Evolutionary conservation across 2,329 filamentous ascomycete species (phyloP), one percentile per base, ranked within the genome.

Genomic region (Corinectria fuckeliana): DNA sequence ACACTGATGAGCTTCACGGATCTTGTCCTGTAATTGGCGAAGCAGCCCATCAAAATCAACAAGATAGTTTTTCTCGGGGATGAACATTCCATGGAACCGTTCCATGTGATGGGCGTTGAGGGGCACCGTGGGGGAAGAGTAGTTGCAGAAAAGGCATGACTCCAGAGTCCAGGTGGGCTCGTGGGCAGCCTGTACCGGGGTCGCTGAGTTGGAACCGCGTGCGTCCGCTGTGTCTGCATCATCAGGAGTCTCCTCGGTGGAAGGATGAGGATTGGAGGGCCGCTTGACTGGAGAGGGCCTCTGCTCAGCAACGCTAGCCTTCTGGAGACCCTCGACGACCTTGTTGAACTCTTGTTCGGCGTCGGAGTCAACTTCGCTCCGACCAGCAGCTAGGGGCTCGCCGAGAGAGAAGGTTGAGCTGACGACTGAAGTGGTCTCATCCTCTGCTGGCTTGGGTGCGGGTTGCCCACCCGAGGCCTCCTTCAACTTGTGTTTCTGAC

Each of bases 391-490:
- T 0, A 92, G 81, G 0, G 92, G 92, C 60, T 96, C 92, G 54
- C 93, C 93, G 4, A 97, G 83, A 4, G 93, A 96, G 72, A 97
- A 96, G 1, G 92, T 93, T 0, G 92, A 96, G 77, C 92, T 96
- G 76, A 96, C 87, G 56, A 97, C 86, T 13, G 93, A 97, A 23
- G 88, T 91, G 7, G 88, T 86, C 61, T 92, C 90, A 71, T 93
- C 91, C 64, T 85, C 84, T 50, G 79, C 76, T 50, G 75, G 75
- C 50, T 72, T 50, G 11, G 60, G 30, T n/a, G 23, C 45, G 6
- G 56, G 64, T 30, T 74, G 72, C 21, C 75, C 75, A 44, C 77
- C 70, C 39, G 82, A 81, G 28, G 85, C 81, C 58, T 90, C 83
- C 56, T 77, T 78, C 30, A 69, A 65, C 77, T 88, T 92, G 78